Evolutionary conservation across 257 asterid species (phyloP).

Genomic region (Solanum gracilifrons): DNA sequence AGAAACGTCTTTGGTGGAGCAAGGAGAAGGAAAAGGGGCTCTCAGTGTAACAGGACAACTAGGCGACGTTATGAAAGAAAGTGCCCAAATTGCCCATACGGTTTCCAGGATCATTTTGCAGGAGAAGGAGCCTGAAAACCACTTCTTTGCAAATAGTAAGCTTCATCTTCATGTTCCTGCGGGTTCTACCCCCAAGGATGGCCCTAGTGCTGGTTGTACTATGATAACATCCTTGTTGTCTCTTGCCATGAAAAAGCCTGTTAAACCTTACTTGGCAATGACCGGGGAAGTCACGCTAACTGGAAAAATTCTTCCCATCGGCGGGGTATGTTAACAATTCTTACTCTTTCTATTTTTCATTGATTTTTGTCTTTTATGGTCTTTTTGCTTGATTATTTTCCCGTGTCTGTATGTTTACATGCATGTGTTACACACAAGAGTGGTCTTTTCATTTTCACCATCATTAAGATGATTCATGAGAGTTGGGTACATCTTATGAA

Average conservation of each 20-base stretch:
- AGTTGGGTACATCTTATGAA: neutral
- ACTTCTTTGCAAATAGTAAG: constrained; percentile 62
- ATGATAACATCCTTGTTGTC: constrained; percentile 92
- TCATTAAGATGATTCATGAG: neutral
- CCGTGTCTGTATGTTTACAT: neutral
- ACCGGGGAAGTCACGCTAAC: constrained; percentile 93
- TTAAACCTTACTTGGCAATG: constrained; percentile 90
- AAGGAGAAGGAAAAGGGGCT: constrained; percentile 87
- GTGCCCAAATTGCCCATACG: constrained; percentile 90
- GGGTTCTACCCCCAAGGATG: constrained; percentile 96
- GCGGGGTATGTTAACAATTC: constrained; percentile 67
- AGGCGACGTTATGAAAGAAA: constrained; percentile 98
- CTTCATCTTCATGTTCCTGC: constrained; percentile 98
- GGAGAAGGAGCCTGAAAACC: constrained; percentile 65
- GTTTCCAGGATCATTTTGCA: constrained; percentile 67
- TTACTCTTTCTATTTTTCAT: neutral
- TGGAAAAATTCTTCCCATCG: constrained; percentile 88
- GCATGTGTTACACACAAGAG: neutral
- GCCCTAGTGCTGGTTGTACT: constrained; percentile 99
- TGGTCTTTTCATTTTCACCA: neutral
- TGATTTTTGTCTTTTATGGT: neutral
- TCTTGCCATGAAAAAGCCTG: constrained; percentile 71
- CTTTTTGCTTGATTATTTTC: neutral
- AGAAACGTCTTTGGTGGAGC: constrained; percentile 66
- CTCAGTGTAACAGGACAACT: constrained; percentile 83